Evolutionary conservation across 352 stramenopile genomes (phyloP), one percentile per base, ranked within the genome.

Genomic region (Peronospora belbahrii): DNA sequence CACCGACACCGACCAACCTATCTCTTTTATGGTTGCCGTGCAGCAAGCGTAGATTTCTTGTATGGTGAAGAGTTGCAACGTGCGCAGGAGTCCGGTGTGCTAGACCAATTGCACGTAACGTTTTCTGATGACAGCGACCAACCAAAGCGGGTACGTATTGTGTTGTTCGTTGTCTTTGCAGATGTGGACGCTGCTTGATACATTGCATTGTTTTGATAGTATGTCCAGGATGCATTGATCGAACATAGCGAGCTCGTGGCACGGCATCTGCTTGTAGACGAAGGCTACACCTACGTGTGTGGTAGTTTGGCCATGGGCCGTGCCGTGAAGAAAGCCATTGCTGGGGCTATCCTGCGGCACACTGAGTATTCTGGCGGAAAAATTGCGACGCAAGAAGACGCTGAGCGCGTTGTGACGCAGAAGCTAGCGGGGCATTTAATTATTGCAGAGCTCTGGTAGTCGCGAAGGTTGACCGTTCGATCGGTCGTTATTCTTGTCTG

Each of bases 231-330:
- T 45, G 65, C 60, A 17, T 35, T 93, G 37, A 20, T 56, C 14
- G 74, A 82, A 35, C 58, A 85, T 37, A 72, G 61, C 25, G 68
- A 69, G 35, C 53, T 88, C 8, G 60, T 93, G 7, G 65, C 56
- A 5, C 41, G 64, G 14, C 78, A 88, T 56, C 33, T 90, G 15
- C 44, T 88, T 23, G 42, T 58, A 28, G 46, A 80, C 8, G 51
- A 70, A 23, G 78, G 79, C 24, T 79, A 83, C 56, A 53, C 91
- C 19, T 93, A 72, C 42, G 55, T 93, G 19, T 93, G 82, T 19
- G 82, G 82, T n/a, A 87, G 79, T 41, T 57, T 84, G 22, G 66
- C 60, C 15, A 89, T 93, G 78, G 79, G 82, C 4, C 74, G 75
- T 14, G 75, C 75, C 8, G 76, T 85, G 43, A 90, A 88, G 66